phyloP scores from a whole-genome alignment of 2,329 filamentous ascomycete genomes.

The Penicillium sp. region DNA sequence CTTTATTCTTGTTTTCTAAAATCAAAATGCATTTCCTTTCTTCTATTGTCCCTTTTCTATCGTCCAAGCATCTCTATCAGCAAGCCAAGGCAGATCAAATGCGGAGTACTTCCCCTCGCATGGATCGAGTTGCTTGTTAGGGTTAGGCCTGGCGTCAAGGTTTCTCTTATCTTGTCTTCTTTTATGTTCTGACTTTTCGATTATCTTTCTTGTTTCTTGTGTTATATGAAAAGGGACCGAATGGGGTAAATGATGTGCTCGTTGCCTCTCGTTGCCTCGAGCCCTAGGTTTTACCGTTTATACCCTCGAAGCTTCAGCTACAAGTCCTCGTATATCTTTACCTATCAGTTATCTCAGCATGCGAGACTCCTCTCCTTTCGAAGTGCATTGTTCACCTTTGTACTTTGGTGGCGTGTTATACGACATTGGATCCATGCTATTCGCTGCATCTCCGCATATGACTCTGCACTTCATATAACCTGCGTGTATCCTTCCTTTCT shows the following conservation, averaged over 20 bases:
- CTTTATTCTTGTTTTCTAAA: neutral
- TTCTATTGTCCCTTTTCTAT: neutral
- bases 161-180: constrained; percentile 6
- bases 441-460: neutral
- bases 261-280: neutral
- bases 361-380: neutral
- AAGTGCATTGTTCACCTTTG: neutral
- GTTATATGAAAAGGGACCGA: neutral
- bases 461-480: neutral
- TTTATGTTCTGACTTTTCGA: neutral
- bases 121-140: constrained; percentile 9
- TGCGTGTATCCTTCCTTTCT: neutral
- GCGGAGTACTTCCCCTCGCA: constrained; percentile 9
- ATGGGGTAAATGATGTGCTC: neutral
- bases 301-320: neutral
- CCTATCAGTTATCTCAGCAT: neutral
- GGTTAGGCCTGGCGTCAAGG: constrained; percentile 4
- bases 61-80: neutral
- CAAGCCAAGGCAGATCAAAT: neutral
- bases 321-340: neutral
- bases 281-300: neutral
- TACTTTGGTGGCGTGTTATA: neutral
- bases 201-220: neutral
- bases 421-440: neutral
- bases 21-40: neutral